Percentiles rank a stretch among this genome's conserved stretches.
Evolutionary conservation across 768 basidiomycete species (phyloP).

Genomic region (Mycena floridula): DNA sequence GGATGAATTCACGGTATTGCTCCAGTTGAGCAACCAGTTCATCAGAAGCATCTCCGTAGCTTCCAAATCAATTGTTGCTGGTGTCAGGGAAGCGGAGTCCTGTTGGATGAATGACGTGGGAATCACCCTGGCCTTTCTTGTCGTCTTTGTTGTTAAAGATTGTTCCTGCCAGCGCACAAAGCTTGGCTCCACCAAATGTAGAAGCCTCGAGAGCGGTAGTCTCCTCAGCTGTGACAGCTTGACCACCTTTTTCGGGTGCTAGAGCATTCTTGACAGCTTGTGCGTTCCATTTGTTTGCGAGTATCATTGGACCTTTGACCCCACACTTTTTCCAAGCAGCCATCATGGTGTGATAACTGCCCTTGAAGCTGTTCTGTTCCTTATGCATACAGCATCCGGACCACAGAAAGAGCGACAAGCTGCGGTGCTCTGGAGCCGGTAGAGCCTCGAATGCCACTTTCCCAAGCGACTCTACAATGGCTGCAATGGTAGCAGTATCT

Average conservation of each 20-base stretch:
- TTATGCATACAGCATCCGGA: conserved; percentile 26
- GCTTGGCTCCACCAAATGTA: conserved; percentile 12
- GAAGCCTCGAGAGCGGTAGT: conserved; percentile 5
- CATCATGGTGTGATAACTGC: conserved; percentile 12
- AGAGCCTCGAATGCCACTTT: conserved; percentile 10
- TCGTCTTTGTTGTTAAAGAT: conserved; percentile 26
- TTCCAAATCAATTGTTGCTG: conserved; percentile 23
- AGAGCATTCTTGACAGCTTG: conserved; percentile 8
- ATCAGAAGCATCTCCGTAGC: conserved; percentile 18
- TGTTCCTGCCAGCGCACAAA: conserved; percentile 7
- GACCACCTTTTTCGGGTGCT: conserved; percentile 3
- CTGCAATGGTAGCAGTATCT: not conserved
- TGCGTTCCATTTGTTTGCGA: conserved; percentile 20
- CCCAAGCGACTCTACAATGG: conserved; percentile 9
- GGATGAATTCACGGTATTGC: conserved; percentile 17
- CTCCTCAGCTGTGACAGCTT: not conserved
- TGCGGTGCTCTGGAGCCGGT: conserved; percentile 6
- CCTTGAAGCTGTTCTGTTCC: conserved; percentile 19
- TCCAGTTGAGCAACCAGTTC: conserved; percentile 18
- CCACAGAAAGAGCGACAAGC: conserved; percentile 17
- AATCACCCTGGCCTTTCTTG: conserved; percentile 24
- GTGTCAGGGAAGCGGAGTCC: conserved; percentile 22
- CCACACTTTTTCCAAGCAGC: conserved; percentile 8
- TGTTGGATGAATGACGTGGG: conserved; percentile 8
- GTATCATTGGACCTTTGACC: conserved; percentile 7